phyloP scores from a whole-genome alignment of 2,329 filamentous ascomycete species.

The Talaromyces sp. region DNA sequence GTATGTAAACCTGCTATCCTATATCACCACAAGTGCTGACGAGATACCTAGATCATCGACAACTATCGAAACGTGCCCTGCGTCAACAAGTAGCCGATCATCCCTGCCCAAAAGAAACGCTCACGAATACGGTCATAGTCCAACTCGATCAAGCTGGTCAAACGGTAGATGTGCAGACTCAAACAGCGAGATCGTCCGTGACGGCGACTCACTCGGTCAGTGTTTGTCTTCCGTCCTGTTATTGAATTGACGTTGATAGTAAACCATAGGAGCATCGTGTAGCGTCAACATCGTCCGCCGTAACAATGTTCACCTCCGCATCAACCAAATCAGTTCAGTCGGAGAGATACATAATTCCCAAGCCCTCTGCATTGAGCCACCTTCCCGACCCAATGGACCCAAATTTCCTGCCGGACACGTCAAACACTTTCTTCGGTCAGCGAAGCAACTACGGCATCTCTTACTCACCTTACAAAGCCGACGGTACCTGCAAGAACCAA shows the following conservation, averaged over 20 bases:
- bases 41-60: neutral
- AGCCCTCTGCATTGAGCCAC: neutral
- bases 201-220: slow-evolving; percentile 1
- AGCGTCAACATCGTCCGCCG: neutral
- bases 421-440: neutral
- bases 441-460: slow-evolving; percentile 46
- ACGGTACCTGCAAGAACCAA: slow-evolving; percentile 63
- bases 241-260: neutral
- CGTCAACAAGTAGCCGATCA: neutral
- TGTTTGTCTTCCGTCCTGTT: neutral
- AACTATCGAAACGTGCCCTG: slow-evolving; percentile 7
- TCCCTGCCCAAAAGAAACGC: slow-evolving; percentile 7
- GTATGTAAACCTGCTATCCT: slow-evolving; percentile 20
- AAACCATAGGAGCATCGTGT: neutral
- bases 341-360: neutral
- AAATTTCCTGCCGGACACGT: neutral
- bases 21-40: slow-evolving; percentile 4
- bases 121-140: slow-evolving; percentile 17
- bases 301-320: neutral
- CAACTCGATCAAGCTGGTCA: slow-evolving; percentile 15
- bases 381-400: neutral
- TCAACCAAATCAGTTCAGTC: neutral
- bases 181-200: neutral
- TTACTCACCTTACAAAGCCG: slow-evolving; percentile 56
- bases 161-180: slow-evolving; percentile 11